These are phyloP conservation scores for Vachellia collinsii DNA, from an alignment of 306 rosid species.

Conservation along the genomic window DNA sequence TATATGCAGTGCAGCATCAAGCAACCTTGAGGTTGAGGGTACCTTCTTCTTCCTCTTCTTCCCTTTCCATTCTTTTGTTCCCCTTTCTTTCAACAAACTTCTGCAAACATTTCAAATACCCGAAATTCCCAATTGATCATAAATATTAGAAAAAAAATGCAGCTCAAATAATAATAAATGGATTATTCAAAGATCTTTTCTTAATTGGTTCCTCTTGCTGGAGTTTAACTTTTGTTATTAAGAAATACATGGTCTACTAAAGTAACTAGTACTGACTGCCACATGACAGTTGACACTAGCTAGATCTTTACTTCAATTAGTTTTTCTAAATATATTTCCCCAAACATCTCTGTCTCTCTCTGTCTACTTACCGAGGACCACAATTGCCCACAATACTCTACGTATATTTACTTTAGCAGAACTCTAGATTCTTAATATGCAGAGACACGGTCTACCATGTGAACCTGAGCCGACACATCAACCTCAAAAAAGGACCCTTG, in stretches of 20 bases:
- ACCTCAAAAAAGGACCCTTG: conserved; percentile 18
- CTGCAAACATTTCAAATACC: conserved; percentile 37
- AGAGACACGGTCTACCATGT: conserved; percentile 17
- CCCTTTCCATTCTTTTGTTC: conserved; percentile 23
- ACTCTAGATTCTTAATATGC: not conserved
- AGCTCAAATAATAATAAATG: not conserved
- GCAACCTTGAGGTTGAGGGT: conserved; percentile 27
- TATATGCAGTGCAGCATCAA: conserved; percentile 22
- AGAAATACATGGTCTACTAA: conserved; percentile 14
- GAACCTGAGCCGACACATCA: conserved; percentile 30
- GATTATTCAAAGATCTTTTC: not conserved
- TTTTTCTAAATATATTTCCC: not conserved
- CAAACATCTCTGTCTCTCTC: not conserved
- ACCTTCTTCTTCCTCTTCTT: conserved; percentile 39
- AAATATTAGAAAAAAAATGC: not conserved
- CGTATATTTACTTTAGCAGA: not conserved
- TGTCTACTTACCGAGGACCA: not conserved
- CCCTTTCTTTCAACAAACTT: not conserved
- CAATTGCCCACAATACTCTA: not conserved
- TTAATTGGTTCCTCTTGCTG: not conserved
- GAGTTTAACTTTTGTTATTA: not conserved
- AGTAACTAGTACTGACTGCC: conserved; percentile 5
- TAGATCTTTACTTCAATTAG: not conserved
- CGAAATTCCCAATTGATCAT: not conserved
- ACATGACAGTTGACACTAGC: not conserved